Percentiles rank a stretch among this genome's conserved stretches.
Evolutionary conservation across 129 eudicot species (phyloP).

Genomic region (Flaveria ramosissima): DNA sequence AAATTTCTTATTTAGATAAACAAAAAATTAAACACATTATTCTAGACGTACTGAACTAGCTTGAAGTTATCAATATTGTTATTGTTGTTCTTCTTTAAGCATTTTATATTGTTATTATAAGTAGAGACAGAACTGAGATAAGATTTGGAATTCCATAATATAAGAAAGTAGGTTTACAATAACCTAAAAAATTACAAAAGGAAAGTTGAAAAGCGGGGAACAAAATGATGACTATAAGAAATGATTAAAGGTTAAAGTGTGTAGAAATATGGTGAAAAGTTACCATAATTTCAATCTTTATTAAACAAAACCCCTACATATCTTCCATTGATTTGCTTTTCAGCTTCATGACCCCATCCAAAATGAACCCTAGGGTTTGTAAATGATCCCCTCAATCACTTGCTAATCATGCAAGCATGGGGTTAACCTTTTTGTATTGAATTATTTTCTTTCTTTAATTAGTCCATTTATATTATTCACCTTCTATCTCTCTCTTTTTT

Average conservation of each 20-base stretch:
- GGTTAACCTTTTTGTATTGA: not conserved
- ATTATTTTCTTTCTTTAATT: not conserved
- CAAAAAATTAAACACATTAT: not conserved
- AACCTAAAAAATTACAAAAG: slow-evolving; percentile 34
- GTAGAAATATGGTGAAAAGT: slow-evolving; percentile 32
- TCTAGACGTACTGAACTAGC: not conserved
- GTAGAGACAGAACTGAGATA: slow-evolving; percentile 20
- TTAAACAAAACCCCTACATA: slow-evolving; percentile 34
- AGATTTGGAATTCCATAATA: slow-evolving; percentile 26
- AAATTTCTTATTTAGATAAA: not conserved
- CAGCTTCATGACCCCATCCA: slow-evolving; percentile 33
- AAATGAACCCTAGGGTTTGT: slow-evolving; percentile 34
- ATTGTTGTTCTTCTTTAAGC: not conserved
- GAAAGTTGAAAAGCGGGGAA: slow-evolving; percentile 34
- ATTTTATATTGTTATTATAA: not conserved
- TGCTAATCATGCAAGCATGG: slow-evolving; percentile 29
- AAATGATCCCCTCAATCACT: slow-evolving; percentile 32
- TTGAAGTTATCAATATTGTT: not conserved
- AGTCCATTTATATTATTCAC: not conserved
- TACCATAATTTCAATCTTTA: slow-evolving; percentile 35
- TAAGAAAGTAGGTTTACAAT: slow-evolving; percentile 22
- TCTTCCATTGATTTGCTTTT: slow-evolving; percentile 33
- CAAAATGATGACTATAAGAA: slow-evolving; percentile 39
- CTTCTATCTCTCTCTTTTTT: not conserved
- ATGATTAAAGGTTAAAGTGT: slow-evolving; percentile 40